Base-by-base conservation (phyloP, 2,329 filamentous ascomycete genomes). In the Thermomyces lanuginosus region DNA sequence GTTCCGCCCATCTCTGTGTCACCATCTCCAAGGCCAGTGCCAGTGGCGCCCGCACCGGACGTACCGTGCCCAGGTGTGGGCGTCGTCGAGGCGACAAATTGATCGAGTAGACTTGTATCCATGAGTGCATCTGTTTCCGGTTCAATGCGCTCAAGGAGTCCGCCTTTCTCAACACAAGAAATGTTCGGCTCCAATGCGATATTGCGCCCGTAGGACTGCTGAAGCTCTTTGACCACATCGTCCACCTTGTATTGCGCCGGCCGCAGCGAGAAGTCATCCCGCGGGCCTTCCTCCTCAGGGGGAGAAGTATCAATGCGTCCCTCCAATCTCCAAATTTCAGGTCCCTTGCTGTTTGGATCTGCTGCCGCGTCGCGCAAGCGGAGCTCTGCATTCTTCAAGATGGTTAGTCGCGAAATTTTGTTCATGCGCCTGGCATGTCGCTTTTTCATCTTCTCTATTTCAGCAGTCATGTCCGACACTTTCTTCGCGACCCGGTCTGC, bases 381-480 rank as follows among this genome's bases (percentile, higher is more conserved):
- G 40, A 75, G 69, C 52, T 93, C 86, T 1, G 81, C 77, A 30
- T 69, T 63, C 40, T 72, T 74, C 26, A 92, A 62, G 0, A 72
- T 53, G 5, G 76, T 76, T 28, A 71, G 73, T 29, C 70, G 68
- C 48, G 75, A 76, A 40, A 92, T 68, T 37, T 74, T 76, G 13
- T 72, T 70, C 56, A 95, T 67, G 31, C 74, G 68, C 42, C 71
- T 72, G 2, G 71, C 73, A 49, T 98, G 86, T 15, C 76, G 70
- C 17, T 68, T 69, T 51, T 82, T 81, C 68, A 95, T 74, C 39
- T 71, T 73, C 40, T 84, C 77, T 29, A 95, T 82, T 42, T 95
- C 84, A 1, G 70, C 70, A 34, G 79, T 71, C 26, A 80, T 77
- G 15, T 77, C 69, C 6, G 69, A 65, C 7, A 89, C 65, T 44